Evolutionary conservation across 2,329 filamentous ascomycete species (phyloP).

Genomic region (Magnaporthiopsis incrustans): DNA sequence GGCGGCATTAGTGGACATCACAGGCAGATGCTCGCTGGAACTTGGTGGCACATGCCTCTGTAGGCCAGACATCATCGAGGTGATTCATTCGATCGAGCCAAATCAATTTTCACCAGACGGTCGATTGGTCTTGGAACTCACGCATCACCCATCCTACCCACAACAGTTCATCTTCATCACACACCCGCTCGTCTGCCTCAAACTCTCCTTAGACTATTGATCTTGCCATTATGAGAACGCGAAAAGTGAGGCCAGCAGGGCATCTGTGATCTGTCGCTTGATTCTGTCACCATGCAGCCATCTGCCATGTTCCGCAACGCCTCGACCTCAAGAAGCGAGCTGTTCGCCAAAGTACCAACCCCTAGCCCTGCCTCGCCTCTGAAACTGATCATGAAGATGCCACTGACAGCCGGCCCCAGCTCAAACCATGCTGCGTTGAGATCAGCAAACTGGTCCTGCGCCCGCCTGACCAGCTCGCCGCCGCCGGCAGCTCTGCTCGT

Average conservation of each 20-base stretch:
- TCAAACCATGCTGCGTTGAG: conserved; percentile 54
- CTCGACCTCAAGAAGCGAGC: conserved; percentile 15
- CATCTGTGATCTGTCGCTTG: background rate
- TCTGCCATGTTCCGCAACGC: conserved; percentile 14
- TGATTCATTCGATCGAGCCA: too few species aligned
- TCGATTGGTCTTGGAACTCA: background rate
- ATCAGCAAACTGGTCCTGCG: conserved; percentile 50
- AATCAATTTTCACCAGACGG: background rate
- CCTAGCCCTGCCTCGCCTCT: background rate
- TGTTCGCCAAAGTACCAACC: conserved; percentile 18
- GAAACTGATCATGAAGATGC: background rate
- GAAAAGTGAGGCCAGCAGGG: background rate
- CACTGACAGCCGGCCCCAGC: conserved; percentile 27
- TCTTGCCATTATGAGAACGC: background rate
- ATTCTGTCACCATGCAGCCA: conserved; percentile 8
- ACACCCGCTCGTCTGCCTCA: background rate
- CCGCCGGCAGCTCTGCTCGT: conserved; percentile 24
- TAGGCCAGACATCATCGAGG: too few species aligned
- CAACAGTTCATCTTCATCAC: background rate
- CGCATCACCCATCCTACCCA: too few species aligned
- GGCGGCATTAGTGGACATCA: background rate
- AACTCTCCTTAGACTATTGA: background rate
- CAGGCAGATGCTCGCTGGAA: too few species aligned
- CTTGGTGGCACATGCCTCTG: too few species aligned
- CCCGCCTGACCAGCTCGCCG: conserved; percentile 28